phyloP scores from a whole-genome alignment of 2,329 filamentous ascomycete genomes.

The Hyphodiscus sp. region DNA sequence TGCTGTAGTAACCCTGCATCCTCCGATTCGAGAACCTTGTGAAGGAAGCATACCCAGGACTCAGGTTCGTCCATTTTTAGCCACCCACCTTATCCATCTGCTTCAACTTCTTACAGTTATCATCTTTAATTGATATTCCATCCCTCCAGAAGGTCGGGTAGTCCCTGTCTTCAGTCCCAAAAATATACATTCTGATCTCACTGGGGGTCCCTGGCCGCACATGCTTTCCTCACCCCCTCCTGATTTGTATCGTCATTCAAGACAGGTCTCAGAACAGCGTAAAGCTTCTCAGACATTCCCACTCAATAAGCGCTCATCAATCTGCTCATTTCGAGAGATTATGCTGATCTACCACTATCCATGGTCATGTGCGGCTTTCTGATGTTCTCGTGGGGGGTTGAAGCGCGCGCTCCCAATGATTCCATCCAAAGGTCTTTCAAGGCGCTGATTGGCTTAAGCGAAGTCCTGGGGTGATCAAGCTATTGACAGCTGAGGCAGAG shows the following conservation, averaged over 20 bases:
- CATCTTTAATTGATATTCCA: too few relatives aligned
- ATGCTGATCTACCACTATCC: slow-evolving; percentile 6
- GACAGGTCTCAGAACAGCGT: not conserved
- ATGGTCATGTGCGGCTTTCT: slow-evolving; percentile 11
- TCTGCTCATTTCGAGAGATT: slow-evolving; percentile 7
- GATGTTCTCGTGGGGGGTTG: slow-evolving; percentile 9
- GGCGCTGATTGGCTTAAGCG: slow-evolving; percentile 6
- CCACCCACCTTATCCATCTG: too few relatives aligned
- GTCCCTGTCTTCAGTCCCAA: not conserved
- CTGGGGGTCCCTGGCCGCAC: not conserved
- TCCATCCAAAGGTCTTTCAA: not conserved
- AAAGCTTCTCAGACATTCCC: not conserved
- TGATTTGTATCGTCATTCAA: not conserved
- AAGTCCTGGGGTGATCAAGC: not conserved
- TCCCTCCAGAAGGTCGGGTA: not conserved
- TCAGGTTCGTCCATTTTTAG: not conserved
- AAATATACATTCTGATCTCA: not conserved
- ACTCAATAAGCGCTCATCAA: slow-evolving; percentile 13
- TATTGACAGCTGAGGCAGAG: slow-evolving; percentile 10
- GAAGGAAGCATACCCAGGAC: not conserved
- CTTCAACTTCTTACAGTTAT: too few relatives aligned
- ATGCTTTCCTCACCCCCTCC: too few relatives aligned
- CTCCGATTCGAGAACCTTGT: not conserved
- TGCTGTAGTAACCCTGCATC: not conserved
- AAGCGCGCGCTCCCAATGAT: slow-evolving; percentile 13